These are phyloP conservation scores for Catharanthus roseus DNA, from an alignment of 257 asterid species.

Conservation along the genomic window DNA sequence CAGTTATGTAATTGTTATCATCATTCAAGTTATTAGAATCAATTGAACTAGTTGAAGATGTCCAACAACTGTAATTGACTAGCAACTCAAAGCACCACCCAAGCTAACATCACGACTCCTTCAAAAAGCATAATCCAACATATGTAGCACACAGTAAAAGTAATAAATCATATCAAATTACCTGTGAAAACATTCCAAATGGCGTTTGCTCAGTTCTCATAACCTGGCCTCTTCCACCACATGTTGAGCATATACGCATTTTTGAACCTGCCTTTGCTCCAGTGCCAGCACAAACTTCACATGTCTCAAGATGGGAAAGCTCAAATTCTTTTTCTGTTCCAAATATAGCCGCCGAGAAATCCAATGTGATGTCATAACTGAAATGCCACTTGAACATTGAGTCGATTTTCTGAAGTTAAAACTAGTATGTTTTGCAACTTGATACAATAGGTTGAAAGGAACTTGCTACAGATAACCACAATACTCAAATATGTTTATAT, in stretches of 20 bases:
- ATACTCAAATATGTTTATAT: background rate
- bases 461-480: background rate
- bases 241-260: slow-evolving; percentile 93
- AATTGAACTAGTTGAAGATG: background rate
- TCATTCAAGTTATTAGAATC: background rate
- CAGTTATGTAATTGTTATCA: background rate
- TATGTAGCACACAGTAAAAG: background rate
- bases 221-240: slow-evolving; percentile 99
- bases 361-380: slow-evolving; percentile 87
- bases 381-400: slow-evolving; percentile 25
- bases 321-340: slow-evolving; percentile 94
- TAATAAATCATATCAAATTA: slow-evolving; percentile 14
- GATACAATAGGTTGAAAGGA: background rate
- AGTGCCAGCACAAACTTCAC: slow-evolving; percentile 83
- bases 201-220: slow-evolving; percentile 99
- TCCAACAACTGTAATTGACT: too few species aligned
- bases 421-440: background rate
- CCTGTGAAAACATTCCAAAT: slow-evolving; percentile 99
- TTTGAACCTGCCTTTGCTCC: slow-evolving; percentile 95
- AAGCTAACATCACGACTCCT: background rate
- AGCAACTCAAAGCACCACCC: too few species aligned
- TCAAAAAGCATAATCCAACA: background rate
- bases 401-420: slow-evolving; percentile 16
- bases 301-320: slow-evolving; percentile 90
- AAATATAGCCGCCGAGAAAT: slow-evolving; percentile 82